Evolutionary conservation across 2,329 filamentous ascomycete species (phyloP).

Genomic region (Karstenula rhodostoma): DNA sequence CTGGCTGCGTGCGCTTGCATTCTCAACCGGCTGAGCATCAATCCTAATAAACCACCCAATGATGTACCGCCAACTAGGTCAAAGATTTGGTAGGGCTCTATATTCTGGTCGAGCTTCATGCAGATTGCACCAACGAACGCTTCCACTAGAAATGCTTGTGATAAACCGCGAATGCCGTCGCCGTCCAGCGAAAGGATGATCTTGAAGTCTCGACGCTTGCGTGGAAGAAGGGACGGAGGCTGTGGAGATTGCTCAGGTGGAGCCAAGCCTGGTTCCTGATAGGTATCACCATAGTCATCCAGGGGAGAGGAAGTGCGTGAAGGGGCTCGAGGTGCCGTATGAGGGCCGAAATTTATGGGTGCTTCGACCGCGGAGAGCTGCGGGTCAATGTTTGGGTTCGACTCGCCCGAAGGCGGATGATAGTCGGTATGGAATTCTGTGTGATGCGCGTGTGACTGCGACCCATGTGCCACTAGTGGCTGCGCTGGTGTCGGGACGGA

Average conservation of each 20-base stretch:
- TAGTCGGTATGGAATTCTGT: neutral
- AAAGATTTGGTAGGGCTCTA: conserved; percentile 43
- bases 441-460: neutral
- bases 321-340: neutral
- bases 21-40: conserved; percentile 40
- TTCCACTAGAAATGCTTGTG: conserved; percentile 39
- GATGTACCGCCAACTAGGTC: conserved; percentile 41
- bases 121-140: conserved; percentile 43
- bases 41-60: conserved; percentile 37
- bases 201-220: conserved; percentile 37
- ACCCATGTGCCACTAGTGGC: neutral
- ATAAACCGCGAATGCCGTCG: conserved; percentile 42
- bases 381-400: neutral
- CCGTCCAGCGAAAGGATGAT: conserved; percentile 44
- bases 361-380: neutral
- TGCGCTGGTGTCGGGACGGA: conserved; percentile 3
- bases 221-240: conserved; percentile 18
- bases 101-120: conserved; percentile 31
- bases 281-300: neutral
- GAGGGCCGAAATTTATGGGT: neutral
- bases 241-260: conserved; percentile 15
- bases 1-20: conserved; percentile 40
- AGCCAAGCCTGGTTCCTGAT: neutral
- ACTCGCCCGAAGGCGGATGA: neutral
- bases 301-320: neutral